Evolutionary conservation across 768 basidiomycete species (phyloP), one percentile per base, ranked within the genome.

Genomic region (Steccherinum ochraceum): DNA sequence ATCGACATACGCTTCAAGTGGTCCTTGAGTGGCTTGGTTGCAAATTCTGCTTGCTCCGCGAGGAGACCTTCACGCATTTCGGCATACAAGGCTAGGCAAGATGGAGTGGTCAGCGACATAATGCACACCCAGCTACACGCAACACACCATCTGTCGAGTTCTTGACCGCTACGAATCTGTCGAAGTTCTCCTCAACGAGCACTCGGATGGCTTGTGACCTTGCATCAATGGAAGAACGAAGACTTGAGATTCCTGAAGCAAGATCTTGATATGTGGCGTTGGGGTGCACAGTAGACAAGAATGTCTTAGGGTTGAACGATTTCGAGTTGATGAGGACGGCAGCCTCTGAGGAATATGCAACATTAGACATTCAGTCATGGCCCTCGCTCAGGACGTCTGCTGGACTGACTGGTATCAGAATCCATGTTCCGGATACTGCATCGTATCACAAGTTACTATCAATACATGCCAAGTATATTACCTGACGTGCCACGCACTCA

Each of bases 101-200:
- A 7, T 35, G 30, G 16, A 35, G 16, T 35, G 7, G 30, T 18
- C 26, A 49, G 45, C 40, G 21, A 48, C n/a, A 10, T 43, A 18
- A 10, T 11, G 41, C 19, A 46, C 41, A 3, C 11, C 25, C 16
- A 5, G 1, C 16, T 5, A 43, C 21, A 7, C 39, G 47, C 39
- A 23, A 50, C 72, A 48, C 66, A 93, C 94, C 88, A 68, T 95
- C 94, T n/a, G 90, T 95, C 7, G 89, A 89, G 7, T 91, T 90
- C 61, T 99, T 99, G 50, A 99, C 95, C 2, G 91, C 89, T 16
- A 98, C 95, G 61, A 98, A 99, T 12, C 93, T 78, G 69, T 98
- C 94, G 67, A 98, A 97, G 67, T 98, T 96, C 59, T 97, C 93
- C 65, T 97, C 94, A 10, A 99, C 96, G 25, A 99, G 76, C 19